These are phyloP conservation scores for Rosa chinensis DNA, from an alignment of 306 rosid species.

Conservation along the genomic window DNA sequence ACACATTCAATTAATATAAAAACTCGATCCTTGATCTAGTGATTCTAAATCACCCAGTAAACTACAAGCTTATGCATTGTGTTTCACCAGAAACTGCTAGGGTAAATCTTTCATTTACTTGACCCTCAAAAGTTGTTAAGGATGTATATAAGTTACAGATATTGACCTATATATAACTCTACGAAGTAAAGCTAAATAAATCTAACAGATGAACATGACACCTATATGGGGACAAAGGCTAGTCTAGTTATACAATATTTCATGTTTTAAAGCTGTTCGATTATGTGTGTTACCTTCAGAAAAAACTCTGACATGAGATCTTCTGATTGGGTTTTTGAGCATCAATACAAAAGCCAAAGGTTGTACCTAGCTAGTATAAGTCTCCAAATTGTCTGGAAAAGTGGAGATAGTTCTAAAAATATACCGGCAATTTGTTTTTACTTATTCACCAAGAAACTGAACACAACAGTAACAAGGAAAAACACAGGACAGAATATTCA, in stretches of 20 bases:
- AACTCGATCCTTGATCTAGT: not conserved
- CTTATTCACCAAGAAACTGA: not conserved
- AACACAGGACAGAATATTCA: conserved; percentile 4
- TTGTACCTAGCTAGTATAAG: not conserved
- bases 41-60: not conserved
- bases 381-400: not conserved
- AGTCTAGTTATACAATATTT: not conserved
- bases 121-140: not conserved
- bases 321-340: not conserved
- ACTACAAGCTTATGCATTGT: not conserved
- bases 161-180: not conserved
- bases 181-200: not conserved
- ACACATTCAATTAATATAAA: not conserved
- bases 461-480: not conserved
- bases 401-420: not conserved
- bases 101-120: not conserved
- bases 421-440: not conserved
- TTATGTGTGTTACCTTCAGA: not conserved
- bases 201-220: not conserved
- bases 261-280: not conserved
- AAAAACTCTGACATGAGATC: not conserved
- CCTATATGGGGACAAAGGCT: too few relatives aligned
- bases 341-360: not conserved
- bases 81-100: not conserved
- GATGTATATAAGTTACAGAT: not conserved